Percentiles rank a stretch among this genome's conserved stretches.
These are phyloP conservation scores for Suillus plorans DNA, from an alignment of 768 basidiomycete genomes.

Conservation along the genomic window DNA sequence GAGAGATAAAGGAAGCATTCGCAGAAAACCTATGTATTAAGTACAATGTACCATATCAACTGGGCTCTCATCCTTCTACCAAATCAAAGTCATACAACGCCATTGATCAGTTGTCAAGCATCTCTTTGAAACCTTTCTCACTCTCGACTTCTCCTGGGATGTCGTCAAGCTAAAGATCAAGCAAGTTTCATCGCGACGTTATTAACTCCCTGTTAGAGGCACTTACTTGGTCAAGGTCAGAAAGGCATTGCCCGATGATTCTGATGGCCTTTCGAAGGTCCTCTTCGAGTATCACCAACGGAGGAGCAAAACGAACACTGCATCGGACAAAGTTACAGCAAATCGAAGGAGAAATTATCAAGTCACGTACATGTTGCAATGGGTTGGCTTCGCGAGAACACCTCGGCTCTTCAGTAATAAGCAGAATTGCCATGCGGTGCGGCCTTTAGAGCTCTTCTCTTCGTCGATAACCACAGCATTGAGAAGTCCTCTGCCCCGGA, in stretches of 20 bases:
- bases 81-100: not conserved
- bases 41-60: not conserved
- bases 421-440: slow-evolving; percentile 96
- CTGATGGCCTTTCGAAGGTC: slow-evolving; percentile 74
- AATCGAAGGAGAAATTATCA: not conserved
- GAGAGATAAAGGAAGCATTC: not conserved
- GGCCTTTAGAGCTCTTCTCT: slow-evolving; percentile 65
- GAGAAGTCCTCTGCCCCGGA: slow-evolving; percentile 85
- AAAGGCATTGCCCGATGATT: slow-evolving; percentile 74
- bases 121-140: slow-evolving; percentile 56
- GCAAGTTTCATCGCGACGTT: not conserved
- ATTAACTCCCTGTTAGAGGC: not conserved
- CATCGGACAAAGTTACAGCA: slow-evolving; percentile 1
- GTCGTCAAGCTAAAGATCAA: slow-evolving; percentile 41
- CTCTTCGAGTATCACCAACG: slow-evolving; percentile 88
- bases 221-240: slow-evolving; percentile 77
- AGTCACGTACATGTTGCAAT: slow-evolving; percentile 80
- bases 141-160: slow-evolving; percentile 67
- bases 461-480: slow-evolving; percentile 96
- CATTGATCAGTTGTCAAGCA: slow-evolving; percentile 21
- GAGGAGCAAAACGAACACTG: slow-evolving; percentile 96
- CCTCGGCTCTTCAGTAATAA: slow-evolving; percentile 88
- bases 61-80: not conserved
- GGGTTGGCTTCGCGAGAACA: slow-evolving; percentile 94
- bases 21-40: not conserved